These are phyloP conservation scores for Benincasa hispida DNA, from an alignment of 306 rosid genomes.

Conservation along the genomic window DNA sequence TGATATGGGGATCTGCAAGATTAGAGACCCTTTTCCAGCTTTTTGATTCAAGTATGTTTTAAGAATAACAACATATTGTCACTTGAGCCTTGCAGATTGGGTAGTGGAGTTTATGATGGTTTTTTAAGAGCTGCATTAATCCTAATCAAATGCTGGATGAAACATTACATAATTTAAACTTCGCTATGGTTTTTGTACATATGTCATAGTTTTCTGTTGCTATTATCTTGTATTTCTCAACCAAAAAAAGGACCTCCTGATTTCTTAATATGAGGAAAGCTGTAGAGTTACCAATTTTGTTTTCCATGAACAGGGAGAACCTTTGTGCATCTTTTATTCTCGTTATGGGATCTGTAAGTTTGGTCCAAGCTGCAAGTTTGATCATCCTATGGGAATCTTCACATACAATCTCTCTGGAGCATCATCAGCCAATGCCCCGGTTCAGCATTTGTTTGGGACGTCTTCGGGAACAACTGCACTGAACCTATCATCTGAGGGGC, in stretches of 20 bases:
- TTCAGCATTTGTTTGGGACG: constrained; percentile 59
- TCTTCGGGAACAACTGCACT: constrained; percentile 63
- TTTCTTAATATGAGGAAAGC: background rate
- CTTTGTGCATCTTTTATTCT: constrained; percentile 84
- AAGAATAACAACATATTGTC: background rate
- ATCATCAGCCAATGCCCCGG: constrained; percentile 49
- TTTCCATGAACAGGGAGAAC: constrained; percentile 63
- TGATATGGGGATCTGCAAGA: background rate
- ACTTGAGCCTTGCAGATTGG: background rate
- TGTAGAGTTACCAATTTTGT: constrained; percentile 3
- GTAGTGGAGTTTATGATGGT: background rate
- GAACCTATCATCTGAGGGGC: constrained; percentile 73
- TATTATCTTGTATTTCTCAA: background rate
- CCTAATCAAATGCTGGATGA: background rate
- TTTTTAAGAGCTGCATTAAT: background rate
- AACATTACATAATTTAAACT: background rate
- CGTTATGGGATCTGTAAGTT: constrained; percentile 98
- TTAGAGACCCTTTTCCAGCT: background rate
- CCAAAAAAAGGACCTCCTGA: background rate
- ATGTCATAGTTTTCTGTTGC: background rate
- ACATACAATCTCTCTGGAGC: constrained; percentile 55
- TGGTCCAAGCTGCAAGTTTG: constrained; percentile 98
- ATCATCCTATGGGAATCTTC: constrained; percentile 91
- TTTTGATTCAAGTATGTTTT: background rate
- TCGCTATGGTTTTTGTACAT: background rate